Conservation (phyloP, 257 asterid species). For the Capsicum chinense region DNA sequence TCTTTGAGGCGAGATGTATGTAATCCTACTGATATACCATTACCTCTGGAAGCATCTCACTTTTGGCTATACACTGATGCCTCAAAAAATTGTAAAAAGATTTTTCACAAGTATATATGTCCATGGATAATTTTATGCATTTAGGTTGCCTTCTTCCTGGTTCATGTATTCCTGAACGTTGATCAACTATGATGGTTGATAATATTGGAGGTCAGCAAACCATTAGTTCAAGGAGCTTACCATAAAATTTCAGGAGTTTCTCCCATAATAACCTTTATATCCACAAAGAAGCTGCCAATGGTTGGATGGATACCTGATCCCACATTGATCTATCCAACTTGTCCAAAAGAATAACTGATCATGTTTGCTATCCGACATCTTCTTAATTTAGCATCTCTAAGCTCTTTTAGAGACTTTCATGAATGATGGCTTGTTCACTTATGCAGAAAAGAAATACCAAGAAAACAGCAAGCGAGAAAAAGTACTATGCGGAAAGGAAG, state of each 20-base stretch:
- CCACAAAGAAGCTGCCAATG: not conserved
- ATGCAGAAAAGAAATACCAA: conserved; percentile 85
- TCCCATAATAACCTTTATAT: not conserved
- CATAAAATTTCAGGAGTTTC: not conserved
- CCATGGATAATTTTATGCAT: not conserved
- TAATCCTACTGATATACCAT: conserved; percentile 3
- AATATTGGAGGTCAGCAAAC: conserved; percentile 3
- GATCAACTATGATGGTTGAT: not conserved
- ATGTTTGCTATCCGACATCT: not conserved
- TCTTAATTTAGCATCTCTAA: conserved; percentile 22
- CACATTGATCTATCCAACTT: not conserved
- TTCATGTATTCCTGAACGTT: not conserved
- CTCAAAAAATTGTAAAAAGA: not conserved
- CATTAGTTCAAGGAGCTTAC: conserved; percentile 12
- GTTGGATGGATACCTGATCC: not conserved
- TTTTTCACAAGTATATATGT: not conserved
- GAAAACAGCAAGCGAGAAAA: conserved; percentile 90
- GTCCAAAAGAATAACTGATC: not conserved
- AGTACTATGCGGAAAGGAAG: conserved; percentile 74
- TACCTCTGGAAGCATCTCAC: not conserved
- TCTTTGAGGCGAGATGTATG: not conserved
- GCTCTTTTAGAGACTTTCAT: not conserved
- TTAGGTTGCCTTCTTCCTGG: not conserved
- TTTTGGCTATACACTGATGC: not conserved
- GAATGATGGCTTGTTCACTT: conserved; percentile 20